phyloP scores from a whole-genome alignment of 768 basidiomycete species.

The Leccinum rimulosum region DNA sequence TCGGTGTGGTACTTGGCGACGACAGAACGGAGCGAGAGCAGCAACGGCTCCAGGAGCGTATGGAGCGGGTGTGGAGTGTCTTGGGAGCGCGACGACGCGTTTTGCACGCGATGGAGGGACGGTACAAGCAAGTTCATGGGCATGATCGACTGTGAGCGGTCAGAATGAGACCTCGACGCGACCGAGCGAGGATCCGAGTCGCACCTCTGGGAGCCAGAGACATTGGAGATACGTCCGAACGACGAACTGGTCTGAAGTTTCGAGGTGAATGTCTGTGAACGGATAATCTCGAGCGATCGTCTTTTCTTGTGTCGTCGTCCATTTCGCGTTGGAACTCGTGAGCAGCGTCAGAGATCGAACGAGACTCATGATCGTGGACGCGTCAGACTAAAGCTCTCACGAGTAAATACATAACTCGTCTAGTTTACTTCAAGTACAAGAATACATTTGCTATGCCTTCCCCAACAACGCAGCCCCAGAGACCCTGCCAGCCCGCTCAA shows the following conservation, averaged over 20 bases:
- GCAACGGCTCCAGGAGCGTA: conserved; percentile 53
- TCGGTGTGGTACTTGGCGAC: conserved; percentile 63
- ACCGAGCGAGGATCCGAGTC: not conserved
- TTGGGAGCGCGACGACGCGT: conserved; percentile 28
- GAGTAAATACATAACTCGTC: not conserved
- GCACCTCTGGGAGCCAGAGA: conserved; percentile 75
- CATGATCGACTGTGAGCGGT: conserved; percentile 60
- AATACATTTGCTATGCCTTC: conserved; percentile 1
- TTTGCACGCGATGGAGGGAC: conserved; percentile 50
- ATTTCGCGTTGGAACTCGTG: conserved; percentile 34
- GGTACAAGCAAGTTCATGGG: conserved; percentile 57
- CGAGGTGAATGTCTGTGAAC: conserved; percentile 41
- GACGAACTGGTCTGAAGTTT: conserved; percentile 55
- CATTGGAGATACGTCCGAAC: conserved; percentile 70
- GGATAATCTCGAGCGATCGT: conserved; percentile 55
- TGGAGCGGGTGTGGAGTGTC: conserved; percentile 54
- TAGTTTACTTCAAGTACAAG: not conserved
- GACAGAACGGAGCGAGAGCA: conserved; percentile 55
- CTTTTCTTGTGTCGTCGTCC: conserved; percentile 62
- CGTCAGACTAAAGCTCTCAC: not conserved
- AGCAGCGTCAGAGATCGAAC: conserved; percentile 23
- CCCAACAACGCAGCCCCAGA: conserved; percentile 18
- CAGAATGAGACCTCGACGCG: conserved; percentile 4
- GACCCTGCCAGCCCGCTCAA: conserved; percentile 72
- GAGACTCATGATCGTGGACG: conserved; percentile 12